Percentiles rank a stretch among this genome's conserved stretches.
These are phyloP conservation scores for Talaromyces ruber DNA, from an alignment of 495 filamentous ascomycete species.

Conservation along the genomic window DNA sequence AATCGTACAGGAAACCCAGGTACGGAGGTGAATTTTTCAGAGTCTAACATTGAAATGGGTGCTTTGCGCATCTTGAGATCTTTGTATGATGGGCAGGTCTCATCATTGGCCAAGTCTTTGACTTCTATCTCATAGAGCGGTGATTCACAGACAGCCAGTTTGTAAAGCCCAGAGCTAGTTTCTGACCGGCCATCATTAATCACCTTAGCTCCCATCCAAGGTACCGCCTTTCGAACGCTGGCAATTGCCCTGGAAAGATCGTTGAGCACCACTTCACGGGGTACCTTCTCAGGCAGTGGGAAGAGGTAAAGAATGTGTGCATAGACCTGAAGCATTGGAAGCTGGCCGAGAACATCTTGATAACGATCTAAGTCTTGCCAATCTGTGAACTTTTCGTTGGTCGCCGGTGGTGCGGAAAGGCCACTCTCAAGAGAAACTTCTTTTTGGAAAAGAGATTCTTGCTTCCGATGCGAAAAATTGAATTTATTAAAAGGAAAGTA, in stretches of 20 bases:
- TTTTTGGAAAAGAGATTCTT: neutral
- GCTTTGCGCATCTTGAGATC: slow-evolving; percentile 13
- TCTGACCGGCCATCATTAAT: slow-evolving; percentile 13
- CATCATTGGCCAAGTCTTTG: slow-evolving; percentile 13
- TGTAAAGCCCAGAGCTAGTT: slow-evolving; percentile 21
- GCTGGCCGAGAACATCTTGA: slow-evolving; percentile 27
- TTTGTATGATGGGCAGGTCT: slow-evolving; percentile 13
- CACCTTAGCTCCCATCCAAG: slow-evolving; percentile 24
- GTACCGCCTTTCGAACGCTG: slow-evolving; percentile 17
- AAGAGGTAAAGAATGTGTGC: slow-evolving; percentile 25
- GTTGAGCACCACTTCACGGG: slow-evolving; percentile 10
- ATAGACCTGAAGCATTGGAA: slow-evolving; percentile 32
- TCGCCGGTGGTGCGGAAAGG: neutral
- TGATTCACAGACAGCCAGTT: slow-evolving; percentile 7
- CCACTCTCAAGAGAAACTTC: neutral
- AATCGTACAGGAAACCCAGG: slow-evolving; percentile 20
- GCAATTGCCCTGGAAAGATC: slow-evolving; percentile 16
- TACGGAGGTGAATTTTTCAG: slow-evolving; percentile 11
- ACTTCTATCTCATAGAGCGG: slow-evolving; percentile 13
- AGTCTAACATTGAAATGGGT: slow-evolving; percentile 22
- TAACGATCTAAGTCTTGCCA: slow-evolving; percentile 1
- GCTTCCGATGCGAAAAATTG: neutral
- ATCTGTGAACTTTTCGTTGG: neutral
- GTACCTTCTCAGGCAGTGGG: slow-evolving; percentile 9
- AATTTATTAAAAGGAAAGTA: neutral